These are phyloP conservation scores for Mycena kentingensis DNA, from an alignment of 768 basidiomycete species.

Conservation along the genomic window DNA sequence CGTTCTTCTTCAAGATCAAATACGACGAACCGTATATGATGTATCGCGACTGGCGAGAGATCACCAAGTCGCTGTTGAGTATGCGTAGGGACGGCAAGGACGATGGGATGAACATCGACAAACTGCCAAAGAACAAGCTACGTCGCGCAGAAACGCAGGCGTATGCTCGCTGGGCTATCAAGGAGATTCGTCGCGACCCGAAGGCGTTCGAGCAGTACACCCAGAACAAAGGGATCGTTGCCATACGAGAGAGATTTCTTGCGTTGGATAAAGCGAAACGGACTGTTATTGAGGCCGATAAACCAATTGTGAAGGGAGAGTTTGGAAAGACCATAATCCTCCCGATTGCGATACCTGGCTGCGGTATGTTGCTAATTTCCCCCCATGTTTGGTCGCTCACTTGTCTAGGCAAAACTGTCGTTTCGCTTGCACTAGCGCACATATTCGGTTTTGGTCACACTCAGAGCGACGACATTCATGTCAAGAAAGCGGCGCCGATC, in stretches of 20 bases:
- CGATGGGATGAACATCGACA: constrained; percentile 30
- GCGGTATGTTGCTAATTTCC: constrained; percentile 66
- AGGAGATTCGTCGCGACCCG: constrained; percentile 67
- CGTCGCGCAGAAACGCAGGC: constrained; percentile 72
- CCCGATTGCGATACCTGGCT: constrained; percentile 92
- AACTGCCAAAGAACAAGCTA: constrained; percentile 67
- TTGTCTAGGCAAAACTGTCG: constrained; percentile 81
- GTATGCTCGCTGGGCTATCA: constrained; percentile 85
- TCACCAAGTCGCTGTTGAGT: constrained; percentile 74
- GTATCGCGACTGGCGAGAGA: constrained; percentile 97
- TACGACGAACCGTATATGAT: constrained; percentile 99
- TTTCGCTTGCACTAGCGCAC: constrained; percentile 74
- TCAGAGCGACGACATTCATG: constrained; percentile 86
- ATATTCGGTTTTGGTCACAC: constrained; percentile 90
- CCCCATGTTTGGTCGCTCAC: neutral
- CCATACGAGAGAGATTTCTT: constrained; percentile 77
- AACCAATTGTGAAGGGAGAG: constrained; percentile 34
- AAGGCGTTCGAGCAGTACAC: constrained; percentile 60
- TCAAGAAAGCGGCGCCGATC: constrained; percentile 67
- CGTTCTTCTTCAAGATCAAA: constrained; percentile 99
- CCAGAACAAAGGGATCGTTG: constrained; percentile 83
- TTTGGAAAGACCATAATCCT: constrained; percentile 81
- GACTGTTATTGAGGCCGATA: constrained; percentile 42
- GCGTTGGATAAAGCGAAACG: constrained; percentile 55
- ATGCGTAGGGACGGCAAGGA: constrained; percentile 29